phyloP scores from a whole-genome alignment of 1,139 yeast species.

The Candida labiduridarum region DNA sequence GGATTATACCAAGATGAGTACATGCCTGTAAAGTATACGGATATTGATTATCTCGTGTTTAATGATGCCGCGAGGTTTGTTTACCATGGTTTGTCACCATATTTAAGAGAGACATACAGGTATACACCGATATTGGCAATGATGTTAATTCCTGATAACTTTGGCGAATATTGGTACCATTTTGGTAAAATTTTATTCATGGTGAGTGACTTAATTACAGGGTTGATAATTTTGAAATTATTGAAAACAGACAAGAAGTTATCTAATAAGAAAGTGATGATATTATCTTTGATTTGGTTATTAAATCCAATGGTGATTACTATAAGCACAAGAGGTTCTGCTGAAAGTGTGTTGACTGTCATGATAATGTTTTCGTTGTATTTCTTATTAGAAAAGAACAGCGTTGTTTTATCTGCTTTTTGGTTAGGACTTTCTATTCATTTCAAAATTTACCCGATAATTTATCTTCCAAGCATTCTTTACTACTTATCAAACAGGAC shows the following conservation, averaged over 20 bases:
- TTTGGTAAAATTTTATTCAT: constrained; percentile 84
- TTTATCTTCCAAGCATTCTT: constrained; percentile 66
- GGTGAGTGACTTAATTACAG: constrained; percentile 78
- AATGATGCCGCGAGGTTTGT: constrained; percentile 86
- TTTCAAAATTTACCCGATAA: constrained; percentile 88
- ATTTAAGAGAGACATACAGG: constrained; percentile 81
- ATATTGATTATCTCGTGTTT: constrained; percentile 90
- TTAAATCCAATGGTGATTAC: constrained; percentile 95
- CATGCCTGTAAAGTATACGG: constrained; percentile 85
- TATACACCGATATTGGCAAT: constrained; percentile 91
- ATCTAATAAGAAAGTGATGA: constrained; percentile 20
- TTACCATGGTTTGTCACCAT: constrained; percentile 69
- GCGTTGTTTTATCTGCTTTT: constrained; percentile 55
- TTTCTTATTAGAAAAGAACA: constrained; percentile 33
- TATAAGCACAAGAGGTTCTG: constrained; percentile 90
- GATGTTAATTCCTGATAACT: constrained; percentile 69
- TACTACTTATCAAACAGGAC: constrained; percentile 26
- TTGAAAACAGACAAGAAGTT: constrained; percentile 12
- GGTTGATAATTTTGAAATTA: constrained; percentile 58
- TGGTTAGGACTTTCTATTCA: constrained; percentile 80
- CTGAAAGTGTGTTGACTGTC: constrained; percentile 86
- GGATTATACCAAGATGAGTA: constrained; percentile 86
- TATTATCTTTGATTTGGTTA: constrained; percentile 69
- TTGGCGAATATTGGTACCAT: constrained; percentile 50
- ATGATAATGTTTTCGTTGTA: constrained; percentile 67